phyloP scores from a whole-genome alignment of 1,284 basidiomycete genomes.

The Puccinia horiana region DNA sequence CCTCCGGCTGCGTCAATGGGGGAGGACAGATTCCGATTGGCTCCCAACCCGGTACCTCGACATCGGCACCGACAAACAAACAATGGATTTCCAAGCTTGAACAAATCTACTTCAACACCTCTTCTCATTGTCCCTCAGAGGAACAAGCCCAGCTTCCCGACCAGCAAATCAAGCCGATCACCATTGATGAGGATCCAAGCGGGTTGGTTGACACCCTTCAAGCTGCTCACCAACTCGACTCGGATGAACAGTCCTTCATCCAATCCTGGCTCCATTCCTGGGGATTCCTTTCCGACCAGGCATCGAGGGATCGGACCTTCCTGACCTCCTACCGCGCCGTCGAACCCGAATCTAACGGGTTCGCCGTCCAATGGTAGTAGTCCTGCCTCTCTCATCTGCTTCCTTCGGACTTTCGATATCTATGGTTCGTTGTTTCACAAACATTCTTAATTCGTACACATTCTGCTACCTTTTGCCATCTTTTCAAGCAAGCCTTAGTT shows the following conservation, averaged over 20 bases:
- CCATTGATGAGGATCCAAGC: not conserved
- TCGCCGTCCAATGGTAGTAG: conserved; percentile 47
- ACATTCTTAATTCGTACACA: not conserved
- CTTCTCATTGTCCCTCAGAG: not conserved
- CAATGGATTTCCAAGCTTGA: conserved; percentile 44
- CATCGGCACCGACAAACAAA: not conserved
- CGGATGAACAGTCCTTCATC: not conserved
- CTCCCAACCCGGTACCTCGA: conserved; percentile 55
- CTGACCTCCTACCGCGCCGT: conserved; percentile 29
- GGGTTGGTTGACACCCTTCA: not conserved
- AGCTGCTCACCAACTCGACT: not conserved
- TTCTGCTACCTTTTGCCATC: not conserved
- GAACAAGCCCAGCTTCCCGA: not conserved
- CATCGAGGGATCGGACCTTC: not conserved
- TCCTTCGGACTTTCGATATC: not conserved
- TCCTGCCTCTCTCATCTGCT: not conserved
- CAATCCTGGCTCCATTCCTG: conserved; percentile 12
- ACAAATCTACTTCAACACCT: conserved; percentile 4
- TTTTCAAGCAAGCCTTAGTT: no score
- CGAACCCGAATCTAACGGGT: conserved; percentile 39
- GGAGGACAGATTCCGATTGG: conserved; percentile 80
- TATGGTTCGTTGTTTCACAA: not conserved
- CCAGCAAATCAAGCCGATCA: not conserved
- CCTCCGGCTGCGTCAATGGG: conserved; percentile 93
- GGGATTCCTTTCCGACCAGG: not conserved